A percentile compares a stretch with the other conserved stretches of the same genome.
Conservation (phyloP, 345 rosid species). For the Moricandia moricandioides region DNA sequence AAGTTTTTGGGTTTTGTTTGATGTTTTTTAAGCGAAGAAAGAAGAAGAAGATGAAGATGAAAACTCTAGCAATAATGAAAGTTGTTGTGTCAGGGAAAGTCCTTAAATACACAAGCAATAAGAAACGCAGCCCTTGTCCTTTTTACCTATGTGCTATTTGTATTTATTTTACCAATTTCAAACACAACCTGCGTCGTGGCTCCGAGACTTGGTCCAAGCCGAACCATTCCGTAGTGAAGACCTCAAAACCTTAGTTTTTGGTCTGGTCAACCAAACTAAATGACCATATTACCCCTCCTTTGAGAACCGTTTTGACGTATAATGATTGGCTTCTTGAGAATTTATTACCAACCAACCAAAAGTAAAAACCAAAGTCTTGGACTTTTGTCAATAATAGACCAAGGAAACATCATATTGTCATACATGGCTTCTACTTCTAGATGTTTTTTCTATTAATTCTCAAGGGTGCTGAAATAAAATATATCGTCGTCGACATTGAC, state of each 20-base stretch:
- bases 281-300: not conserved
- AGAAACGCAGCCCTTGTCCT: constrained; percentile 11
- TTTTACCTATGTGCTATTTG: not conserved
- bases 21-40: not conserved
- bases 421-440: not conserved
- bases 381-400: not conserved
- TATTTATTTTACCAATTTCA: not conserved
- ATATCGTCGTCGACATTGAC: not conserved
- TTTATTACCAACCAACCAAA: not conserved
- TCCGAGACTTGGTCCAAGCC: not conserved
- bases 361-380: not conserved
- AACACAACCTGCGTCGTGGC: constrained; percentile 23
- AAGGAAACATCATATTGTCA: not conserved
- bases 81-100: not conserved
- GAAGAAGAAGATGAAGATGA: not conserved
- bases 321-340: not conserved
- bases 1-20: not conserved
- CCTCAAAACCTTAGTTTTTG: not conserved
- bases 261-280: constrained; percentile 11
- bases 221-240: not conserved
- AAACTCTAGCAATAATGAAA: not conserved
- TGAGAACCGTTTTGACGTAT: not conserved
- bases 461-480: not conserved
- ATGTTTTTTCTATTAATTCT: not conserved
- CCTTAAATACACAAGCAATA: constrained; percentile 22